Conservation (phyloP, 148 eudicot species). For the Spergularia marina region DNA sequence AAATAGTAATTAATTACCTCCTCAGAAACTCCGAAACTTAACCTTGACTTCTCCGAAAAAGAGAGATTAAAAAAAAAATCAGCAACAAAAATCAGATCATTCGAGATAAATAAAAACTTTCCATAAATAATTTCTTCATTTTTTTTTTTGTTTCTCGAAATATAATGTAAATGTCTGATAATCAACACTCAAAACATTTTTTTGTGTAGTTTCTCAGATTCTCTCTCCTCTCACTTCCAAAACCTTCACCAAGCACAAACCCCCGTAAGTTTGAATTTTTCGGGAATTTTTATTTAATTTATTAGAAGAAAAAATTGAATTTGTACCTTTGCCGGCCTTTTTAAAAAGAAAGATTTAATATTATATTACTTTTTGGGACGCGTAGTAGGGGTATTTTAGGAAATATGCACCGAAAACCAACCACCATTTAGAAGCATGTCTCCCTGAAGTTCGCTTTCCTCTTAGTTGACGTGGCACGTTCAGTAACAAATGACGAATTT, state of each 20-base stretch:
- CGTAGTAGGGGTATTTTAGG: slow-evolving; percentile 23
- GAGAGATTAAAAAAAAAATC: neutral
- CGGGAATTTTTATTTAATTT: neutral
- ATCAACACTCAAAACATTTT: neutral
- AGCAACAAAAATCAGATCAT: slow-evolving; percentile 2
- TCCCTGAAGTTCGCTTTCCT: neutral
- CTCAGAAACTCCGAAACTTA: slow-evolving; percentile 5
- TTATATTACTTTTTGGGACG: neutral
- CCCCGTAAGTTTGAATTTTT: slow-evolving; percentile 8
- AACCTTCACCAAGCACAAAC: slow-evolving; percentile 16
- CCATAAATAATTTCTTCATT: neutral
- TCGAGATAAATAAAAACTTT: neutral
- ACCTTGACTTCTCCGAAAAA: slow-evolving; percentile 8
- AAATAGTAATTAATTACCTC: slow-evolving; percentile 9
- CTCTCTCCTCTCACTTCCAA: slow-evolving; percentile 11
- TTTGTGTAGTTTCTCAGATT: neutral
- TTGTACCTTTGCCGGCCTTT: slow-evolving; percentile 17
- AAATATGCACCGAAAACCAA: slow-evolving; percentile 18
- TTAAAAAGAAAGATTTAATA: neutral
- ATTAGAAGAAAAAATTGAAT: slow-evolving; percentile 1
- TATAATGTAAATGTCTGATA: neutral
- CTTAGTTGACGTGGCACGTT: neutral
- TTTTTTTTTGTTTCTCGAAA: neutral
- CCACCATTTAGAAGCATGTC: slow-evolving; percentile 10
- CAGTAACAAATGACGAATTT: slow-evolving; percentile 14